Percentiles rank a stretch among this genome's conserved stretches.
phyloP scores from a whole-genome alignment of 2,329 filamentous ascomycete genomes.

The Trichoderma arundinaceum region DNA sequence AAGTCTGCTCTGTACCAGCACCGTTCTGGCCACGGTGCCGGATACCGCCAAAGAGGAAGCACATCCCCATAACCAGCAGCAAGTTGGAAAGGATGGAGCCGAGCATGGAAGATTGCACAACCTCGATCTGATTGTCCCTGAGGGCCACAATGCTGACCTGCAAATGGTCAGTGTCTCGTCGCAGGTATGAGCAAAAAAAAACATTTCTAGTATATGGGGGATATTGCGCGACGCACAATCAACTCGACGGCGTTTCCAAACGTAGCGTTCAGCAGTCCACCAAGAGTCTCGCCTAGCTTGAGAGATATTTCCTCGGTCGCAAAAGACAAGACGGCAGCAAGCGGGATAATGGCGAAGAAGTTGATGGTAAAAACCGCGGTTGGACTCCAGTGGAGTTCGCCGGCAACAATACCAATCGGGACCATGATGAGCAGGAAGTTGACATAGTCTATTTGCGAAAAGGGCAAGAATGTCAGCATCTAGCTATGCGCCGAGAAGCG shows the following conservation, averaged over 20 bases:
- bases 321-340: conserved; percentile 75
- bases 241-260: conserved; percentile 82
- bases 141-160: conserved; percentile 93
- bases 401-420: conserved; percentile 73
- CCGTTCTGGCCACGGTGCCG: conserved; percentile 63
- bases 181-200: no score
- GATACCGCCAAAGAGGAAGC: conserved; percentile 77
- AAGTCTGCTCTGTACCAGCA: conserved; percentile 68
- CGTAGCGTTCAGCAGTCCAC: conserved; percentile 75
- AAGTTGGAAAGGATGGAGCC: conserved; percentile 95
- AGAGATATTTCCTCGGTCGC: conserved; percentile 78
- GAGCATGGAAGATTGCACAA: conserved; percentile 98
- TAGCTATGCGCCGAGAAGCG: neutral
- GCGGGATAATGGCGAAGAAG: conserved; percentile 79
- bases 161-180: conserved; percentile 19
- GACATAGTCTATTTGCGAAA: conserved; percentile 55
- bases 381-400: conserved; percentile 65
- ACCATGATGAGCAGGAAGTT: conserved; percentile 78
- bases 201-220: neutral
- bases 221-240: conserved; percentile 60
- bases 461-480: neutral
- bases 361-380: conserved; percentile 76
- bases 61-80: conserved; percentile 82
- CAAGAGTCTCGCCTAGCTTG: conserved; percentile 74
- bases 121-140: conserved; percentile 82